These are phyloP conservation scores for Solanum pennellii DNA, from an alignment of 257 asterid genomes.

Conservation along the genomic window DNA sequence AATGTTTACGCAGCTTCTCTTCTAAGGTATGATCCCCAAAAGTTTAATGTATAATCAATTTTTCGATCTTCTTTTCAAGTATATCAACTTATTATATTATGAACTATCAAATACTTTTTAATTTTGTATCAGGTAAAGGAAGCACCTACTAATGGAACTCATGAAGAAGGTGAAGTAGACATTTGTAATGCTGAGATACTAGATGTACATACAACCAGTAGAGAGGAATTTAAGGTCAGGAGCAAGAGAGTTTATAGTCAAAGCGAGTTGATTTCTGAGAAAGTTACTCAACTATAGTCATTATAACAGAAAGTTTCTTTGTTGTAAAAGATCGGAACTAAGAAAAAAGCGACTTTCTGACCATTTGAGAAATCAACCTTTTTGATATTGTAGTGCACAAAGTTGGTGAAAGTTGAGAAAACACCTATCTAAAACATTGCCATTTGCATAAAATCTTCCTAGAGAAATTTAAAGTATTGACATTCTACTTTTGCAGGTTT, in stretches of 20 bases:
- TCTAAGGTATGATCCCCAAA: slow-evolving; percentile 9
- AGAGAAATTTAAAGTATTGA: background rate
- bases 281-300: background rate
- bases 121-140: slow-evolving; percentile 15
- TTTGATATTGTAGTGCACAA: background rate
- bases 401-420: background rate
- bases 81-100: background rate
- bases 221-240: slow-evolving; percentile 47
- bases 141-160: background rate
- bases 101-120: background rate
- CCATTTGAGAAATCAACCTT: background rate
- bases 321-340: background rate
- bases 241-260: slow-evolving; percentile 8
- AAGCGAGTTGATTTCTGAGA: background rate
- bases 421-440: background rate
- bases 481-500: background rate
- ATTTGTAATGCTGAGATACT: slow-evolving; percentile 31
- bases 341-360: background rate
- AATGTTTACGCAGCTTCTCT: slow-evolving; percentile 19
- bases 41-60: background rate
- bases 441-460: background rate
- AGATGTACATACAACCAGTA: slow-evolving; percentile 41
- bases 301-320: background rate
- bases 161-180: slow-evolving; percentile 9
- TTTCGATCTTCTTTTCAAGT: background rate